Evolutionary conservation across 495 filamentous ascomycete genomes (phyloP), one percentile per base, ranked within the genome.

Genomic region (Durotheca rogersii): DNA sequence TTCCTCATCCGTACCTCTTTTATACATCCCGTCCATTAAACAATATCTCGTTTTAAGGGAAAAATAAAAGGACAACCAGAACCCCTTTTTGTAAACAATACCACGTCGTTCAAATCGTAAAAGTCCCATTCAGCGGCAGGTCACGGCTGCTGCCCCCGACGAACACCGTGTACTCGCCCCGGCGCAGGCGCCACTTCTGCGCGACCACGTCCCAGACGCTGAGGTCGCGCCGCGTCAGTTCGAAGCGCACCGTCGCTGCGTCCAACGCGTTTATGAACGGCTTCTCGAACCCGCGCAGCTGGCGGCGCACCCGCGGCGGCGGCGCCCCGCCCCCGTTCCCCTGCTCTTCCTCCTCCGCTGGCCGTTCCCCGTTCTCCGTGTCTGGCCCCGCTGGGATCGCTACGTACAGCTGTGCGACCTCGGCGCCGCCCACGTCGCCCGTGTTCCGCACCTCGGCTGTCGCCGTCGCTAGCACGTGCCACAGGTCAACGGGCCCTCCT

Each of bases 221-320:
- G 40, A 88, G 43, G 54, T 87, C 85, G 34, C 81, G 71, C 32
- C 84, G 70, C 25, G 73, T 84, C 35, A 89, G 43, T n/a, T 66
- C 58, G 56, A 87, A 79, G 10, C 42, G 45, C 1, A 86, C 74
- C 19, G 62, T 71, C 25, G 58, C 62, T 15, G 58, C 67, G 25
- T 62, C 43, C 0, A 74, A 73, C 6, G 67, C 58, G 11, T 66
- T 64, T 17, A 84, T 36, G 16, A 55, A 62, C 15, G 75, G 61
- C 67, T 89, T 89, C 25, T 78, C 78, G 57, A 88, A 89, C 11
- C 85, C 85, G 2, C 85, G 66, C n/a, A 89, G 68, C 58, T 83
- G 78, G 35, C 74, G 66, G n/a, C n/a, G n/a, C n/a, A n/a, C n/a
- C n/a, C n/a, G n/a, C n/a, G n/a, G n/a, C n/a, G n/a, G n/a, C n/a